phyloP scores from a whole-genome alignment of 2,329 filamentous ascomycete genomes.

The Leptographium procerum region DNA sequence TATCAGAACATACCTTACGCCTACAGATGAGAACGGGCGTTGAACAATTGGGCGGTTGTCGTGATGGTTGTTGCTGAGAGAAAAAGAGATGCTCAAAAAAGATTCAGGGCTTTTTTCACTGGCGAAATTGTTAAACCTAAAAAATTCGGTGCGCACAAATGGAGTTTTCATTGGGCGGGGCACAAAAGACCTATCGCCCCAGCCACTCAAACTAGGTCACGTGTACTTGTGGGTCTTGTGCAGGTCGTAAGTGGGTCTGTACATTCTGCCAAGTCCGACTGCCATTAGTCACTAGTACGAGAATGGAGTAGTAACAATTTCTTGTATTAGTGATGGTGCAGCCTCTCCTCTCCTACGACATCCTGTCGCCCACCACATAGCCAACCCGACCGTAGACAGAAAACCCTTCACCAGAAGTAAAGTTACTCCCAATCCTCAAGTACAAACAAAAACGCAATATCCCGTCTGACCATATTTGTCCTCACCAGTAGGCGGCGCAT shows the following conservation, averaged over 20 bases:
- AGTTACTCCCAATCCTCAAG: background rate
- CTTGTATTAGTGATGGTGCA: background rate
- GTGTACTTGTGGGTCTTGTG: background rate
- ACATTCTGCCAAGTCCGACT: background rate
- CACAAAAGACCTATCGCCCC: background rate
- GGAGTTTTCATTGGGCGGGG: conserved; percentile 3
- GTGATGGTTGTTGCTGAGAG: conserved; percentile 8
- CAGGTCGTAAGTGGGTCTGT: background rate
- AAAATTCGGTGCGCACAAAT: conserved; percentile 14
- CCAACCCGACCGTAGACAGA: background rate
- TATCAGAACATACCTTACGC: conserved; percentile 10
- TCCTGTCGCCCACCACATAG: background rate
- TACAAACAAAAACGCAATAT: background rate
- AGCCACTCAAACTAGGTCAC: background rate
- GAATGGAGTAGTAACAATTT: background rate
- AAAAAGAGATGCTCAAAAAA: conserved; percentile 6
- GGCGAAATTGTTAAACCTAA: conserved; percentile 9
- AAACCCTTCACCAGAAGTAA: background rate
- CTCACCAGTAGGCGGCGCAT: too few species aligned
- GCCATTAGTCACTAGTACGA: too few species aligned
- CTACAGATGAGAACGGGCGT: conserved; percentile 9
- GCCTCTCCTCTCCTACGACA: background rate
- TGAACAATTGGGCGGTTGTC: conserved; percentile 5
- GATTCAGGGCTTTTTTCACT: conserved; percentile 7
- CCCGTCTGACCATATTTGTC: background rate